Conservation (phyloP, 805 yeast genomes). For the Saccharomyces jurei region DNA sequence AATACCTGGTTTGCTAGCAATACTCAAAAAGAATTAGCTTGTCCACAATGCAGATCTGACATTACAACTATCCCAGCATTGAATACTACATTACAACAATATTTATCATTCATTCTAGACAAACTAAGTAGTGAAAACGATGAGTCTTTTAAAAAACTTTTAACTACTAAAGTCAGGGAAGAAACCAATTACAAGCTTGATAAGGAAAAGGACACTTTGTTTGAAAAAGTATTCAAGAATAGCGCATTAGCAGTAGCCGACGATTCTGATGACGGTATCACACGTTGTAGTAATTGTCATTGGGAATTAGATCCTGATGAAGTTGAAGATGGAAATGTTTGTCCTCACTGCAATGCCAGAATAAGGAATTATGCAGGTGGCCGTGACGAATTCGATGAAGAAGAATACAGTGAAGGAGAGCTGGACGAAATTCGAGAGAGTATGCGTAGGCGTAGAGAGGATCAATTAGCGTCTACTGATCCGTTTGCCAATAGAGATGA, state of each 20-base stretch:
- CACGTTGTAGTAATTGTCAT: constrained; percentile 67
- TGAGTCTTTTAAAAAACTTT: constrained; percentile 4
- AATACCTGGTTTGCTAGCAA: constrained; percentile 47
- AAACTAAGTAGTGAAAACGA: constrained; percentile 18
- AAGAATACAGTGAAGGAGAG: constrained; percentile 25
- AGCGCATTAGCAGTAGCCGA: constrained; percentile 54
- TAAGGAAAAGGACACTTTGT: constrained; percentile 32
- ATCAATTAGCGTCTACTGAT: constrained; percentile 6
- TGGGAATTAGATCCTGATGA: constrained; percentile 51
- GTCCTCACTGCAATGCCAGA: constrained; percentile 59
- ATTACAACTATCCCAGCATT: constrained; percentile 43
- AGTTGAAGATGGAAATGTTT: constrained; percentile 43
- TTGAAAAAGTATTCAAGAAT: constrained; percentile 42
- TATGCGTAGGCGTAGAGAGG: constrained; percentile 2
- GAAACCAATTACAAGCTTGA: constrained; percentile 12
- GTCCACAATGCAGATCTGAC: constrained; percentile 58
- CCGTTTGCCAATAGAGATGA: constrained; percentile 1
- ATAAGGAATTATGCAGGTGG: constrained; percentile 29
- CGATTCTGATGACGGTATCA: constrained; percentile 55
- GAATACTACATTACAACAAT: constrained; percentile 45
- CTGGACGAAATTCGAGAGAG: constrained; percentile 8
- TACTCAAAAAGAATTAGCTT: constrained; percentile 39
- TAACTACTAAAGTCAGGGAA: constrained; percentile 15
- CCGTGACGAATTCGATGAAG: constrained; percentile 9
- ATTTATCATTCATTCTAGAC: constrained; percentile 36